Evolutionary conservation across 2,329 filamentous ascomycete genomes (phyloP).

Genomic region (Diaporthe caulivora): DNA sequence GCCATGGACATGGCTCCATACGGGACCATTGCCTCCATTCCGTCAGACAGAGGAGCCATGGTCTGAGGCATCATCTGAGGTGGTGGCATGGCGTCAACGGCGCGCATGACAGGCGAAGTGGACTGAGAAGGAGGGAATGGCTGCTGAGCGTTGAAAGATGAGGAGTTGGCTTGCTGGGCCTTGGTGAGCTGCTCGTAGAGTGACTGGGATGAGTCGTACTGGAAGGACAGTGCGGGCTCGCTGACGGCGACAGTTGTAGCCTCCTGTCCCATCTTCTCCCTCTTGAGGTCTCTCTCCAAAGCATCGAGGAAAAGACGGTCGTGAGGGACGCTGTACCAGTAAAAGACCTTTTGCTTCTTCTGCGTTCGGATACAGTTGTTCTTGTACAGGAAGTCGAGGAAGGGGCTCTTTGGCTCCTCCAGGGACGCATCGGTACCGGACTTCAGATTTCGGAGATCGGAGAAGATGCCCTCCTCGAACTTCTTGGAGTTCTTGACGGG

Average conservation of each 20-base stretch:
- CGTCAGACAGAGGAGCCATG: slow-evolving; percentile 69
- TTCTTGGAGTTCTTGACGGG: slow-evolving; percentile 99
- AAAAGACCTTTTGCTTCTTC: slow-evolving; percentile 99
- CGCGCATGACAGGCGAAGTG: slow-evolving; percentile 88
- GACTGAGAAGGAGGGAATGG: slow-evolving; percentile 81
- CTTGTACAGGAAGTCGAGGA: slow-evolving; percentile 99
- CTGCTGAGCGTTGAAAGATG: slow-evolving; percentile 89
- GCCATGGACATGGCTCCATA: slow-evolving; percentile 79
- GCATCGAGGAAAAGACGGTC: slow-evolving; percentile 98
- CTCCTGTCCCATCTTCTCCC: slow-evolving; percentile 99
- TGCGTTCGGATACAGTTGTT: slow-evolving; percentile 99
- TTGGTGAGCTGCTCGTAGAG: slow-evolving; percentile 99
- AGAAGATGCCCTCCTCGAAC: slow-evolving; percentile 99
- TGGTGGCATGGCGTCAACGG: slow-evolving; percentile 92
- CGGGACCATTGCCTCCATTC: slow-evolving; percentile 79
- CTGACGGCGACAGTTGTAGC: slow-evolving; percentile 96
- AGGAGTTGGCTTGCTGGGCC: slow-evolving; percentile 98
- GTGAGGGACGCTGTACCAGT: slow-evolving; percentile 99
- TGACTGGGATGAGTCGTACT: slow-evolving; percentile 99
- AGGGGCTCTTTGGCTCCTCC: slow-evolving; percentile 98
- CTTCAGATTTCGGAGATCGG: slow-evolving; percentile 96
- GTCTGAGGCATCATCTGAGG: slow-evolving; percentile 68
- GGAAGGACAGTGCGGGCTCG: slow-evolving; percentile 97
- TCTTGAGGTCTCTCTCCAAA: slow-evolving; percentile 95
- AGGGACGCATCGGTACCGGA: slow-evolving; percentile 97